phyloP scores from a whole-genome alignment of 768 basidiomycete genomes.

The Asterophora parasitica region DNA sequence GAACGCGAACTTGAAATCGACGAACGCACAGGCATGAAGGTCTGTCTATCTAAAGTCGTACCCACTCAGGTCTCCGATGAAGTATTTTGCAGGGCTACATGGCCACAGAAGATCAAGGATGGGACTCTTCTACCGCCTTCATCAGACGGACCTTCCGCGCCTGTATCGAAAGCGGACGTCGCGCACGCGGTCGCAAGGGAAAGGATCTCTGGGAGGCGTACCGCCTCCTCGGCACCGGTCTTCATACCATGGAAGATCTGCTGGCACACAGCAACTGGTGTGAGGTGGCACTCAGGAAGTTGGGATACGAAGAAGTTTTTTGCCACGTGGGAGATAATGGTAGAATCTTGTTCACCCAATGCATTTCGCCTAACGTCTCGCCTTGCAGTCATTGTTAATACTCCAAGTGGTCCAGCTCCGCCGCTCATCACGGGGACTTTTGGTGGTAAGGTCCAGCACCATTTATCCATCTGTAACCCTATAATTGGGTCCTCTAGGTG shows the following conservation, averaged over 20 bases:
- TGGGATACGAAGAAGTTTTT: constrained; percentile 70
- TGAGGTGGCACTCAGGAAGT: constrained; percentile 64
- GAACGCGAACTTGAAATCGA: constrained; percentile 74
- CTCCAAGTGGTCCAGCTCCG: constrained; percentile 51
- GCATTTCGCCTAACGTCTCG: background rate
- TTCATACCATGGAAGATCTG: constrained; percentile 71
- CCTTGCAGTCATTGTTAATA: constrained; percentile 38
- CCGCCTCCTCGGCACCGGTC: constrained; percentile 62
- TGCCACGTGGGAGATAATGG: constrained; percentile 72
- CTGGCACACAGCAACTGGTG: constrained; percentile 79
- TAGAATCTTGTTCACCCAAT: constrained; percentile 8
- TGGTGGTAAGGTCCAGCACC: constrained; percentile 33
- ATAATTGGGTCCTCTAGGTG: constrained; percentile 22
- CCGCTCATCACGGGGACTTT: constrained; percentile 69
- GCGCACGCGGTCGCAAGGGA: constrained; percentile 47
- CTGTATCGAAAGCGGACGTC: constrained; percentile 68
- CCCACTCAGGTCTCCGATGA: background rate
- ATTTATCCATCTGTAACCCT: background rate
- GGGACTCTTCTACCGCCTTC: constrained; percentile 72
- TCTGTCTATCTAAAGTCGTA: constrained; percentile 15
- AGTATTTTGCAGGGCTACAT: constrained; percentile 60
- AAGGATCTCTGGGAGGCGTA: constrained; percentile 62
- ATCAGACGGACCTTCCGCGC: constrained; percentile 55
- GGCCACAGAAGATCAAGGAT: constrained; percentile 60
- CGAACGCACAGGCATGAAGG: constrained; percentile 76